Evolutionary conservation across 257 asterid genomes (phyloP).

Genomic region (Salvia miltiorrhiza): DNA sequence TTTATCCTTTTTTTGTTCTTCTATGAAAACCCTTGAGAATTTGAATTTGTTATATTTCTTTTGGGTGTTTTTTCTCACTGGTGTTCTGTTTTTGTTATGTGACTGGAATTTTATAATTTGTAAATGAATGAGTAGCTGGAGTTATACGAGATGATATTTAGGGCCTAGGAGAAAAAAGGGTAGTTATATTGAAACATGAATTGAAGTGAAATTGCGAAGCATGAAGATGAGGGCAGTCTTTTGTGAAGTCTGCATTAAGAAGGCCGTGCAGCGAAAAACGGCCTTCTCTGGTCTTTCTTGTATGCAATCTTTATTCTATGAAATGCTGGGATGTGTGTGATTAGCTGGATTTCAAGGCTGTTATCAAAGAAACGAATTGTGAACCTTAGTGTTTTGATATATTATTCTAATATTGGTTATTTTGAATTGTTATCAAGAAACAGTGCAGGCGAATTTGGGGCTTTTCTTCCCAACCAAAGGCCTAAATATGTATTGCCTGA

Average conservation of each 20-base stretch:
- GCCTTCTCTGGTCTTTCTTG: neutral
- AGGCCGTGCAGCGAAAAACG: neutral
- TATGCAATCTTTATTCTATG: neutral
- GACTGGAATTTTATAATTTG: neutral
- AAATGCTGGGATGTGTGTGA: neutral
- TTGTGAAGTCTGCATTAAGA: neutral
- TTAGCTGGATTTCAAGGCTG: neutral
- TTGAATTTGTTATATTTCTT: neutral
- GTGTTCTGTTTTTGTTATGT: neutral
- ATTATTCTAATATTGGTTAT: neutral
- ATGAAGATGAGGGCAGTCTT: neutral
- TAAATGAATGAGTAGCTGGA: neutral
- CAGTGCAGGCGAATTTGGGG: neutral
- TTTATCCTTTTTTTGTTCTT: neutral
- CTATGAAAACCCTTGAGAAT: neutral
- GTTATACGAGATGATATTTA: slow-evolving; percentile 1
- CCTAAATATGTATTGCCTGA: neutral
- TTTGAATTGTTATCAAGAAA: neutral
- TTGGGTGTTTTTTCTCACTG: neutral
- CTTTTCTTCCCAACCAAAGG: neutral
- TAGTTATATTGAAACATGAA: neutral
- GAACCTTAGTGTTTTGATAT: neutral
- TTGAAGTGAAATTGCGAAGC: slow-evolving; percentile 8
- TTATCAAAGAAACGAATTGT: neutral
- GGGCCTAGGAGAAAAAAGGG: neutral